Percentiles rank a stretch among this genome's conserved stretches.
Evolutionary conservation across 495 filamentous ascomycete species (phyloP).

Genomic region (Penicillium desertorum): DNA sequence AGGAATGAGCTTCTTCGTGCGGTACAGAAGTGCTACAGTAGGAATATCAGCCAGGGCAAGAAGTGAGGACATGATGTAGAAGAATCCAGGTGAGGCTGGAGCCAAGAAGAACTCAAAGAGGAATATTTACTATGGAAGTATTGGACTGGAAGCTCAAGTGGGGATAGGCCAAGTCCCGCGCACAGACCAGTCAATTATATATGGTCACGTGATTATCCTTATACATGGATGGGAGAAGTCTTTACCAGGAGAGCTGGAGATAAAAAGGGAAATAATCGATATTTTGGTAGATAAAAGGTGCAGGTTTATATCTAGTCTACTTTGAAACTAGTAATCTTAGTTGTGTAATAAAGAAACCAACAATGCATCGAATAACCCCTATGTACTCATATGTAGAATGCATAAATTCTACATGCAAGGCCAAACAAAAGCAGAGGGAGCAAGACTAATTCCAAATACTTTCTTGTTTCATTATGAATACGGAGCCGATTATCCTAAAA

Average conservation of each 20-base stretch:
- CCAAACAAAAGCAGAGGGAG: neutral
- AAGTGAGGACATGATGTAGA: slow-evolving; percentile 8
- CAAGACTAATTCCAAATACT: neutral
- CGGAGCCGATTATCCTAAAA: neutral
- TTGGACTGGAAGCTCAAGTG: slow-evolving; percentile 10
- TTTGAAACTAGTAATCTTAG: neutral
- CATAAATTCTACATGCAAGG: neutral
- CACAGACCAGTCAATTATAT: neutral
- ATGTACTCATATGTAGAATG: neutral
- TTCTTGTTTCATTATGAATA: neutral
- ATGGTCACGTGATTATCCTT: neutral
- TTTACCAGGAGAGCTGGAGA: neutral
- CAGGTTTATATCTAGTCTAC: neutral
- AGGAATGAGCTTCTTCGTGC: slow-evolving; percentile 32
- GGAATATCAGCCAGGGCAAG: slow-evolving; percentile 56
- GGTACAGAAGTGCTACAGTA: slow-evolving; percentile 64
- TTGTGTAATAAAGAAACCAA: neutral
- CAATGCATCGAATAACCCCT: neutral
- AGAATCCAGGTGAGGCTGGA: neutral
- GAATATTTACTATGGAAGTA: neutral
- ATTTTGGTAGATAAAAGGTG: neutral
- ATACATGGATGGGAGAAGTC: neutral
- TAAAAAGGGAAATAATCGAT: neutral
- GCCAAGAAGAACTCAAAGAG: neutral
- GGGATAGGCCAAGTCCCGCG: slow-evolving; percentile 1